Evolutionary conservation across 176 grass and related monocot species (phyloP).

Genomic region (Carex cristatella): DNA sequence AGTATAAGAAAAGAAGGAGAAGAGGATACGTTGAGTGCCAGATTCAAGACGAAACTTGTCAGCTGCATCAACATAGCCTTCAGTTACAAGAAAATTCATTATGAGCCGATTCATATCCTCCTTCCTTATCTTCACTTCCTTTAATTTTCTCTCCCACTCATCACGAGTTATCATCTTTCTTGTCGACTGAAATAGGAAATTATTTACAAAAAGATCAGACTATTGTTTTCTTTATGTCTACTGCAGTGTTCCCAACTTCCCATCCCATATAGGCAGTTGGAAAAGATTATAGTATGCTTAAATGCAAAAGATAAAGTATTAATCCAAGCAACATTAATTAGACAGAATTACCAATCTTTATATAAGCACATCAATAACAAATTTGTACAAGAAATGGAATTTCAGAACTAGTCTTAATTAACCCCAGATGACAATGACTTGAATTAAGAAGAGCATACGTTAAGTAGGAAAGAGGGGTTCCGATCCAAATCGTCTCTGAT

Average conservation of each 20-base stretch:
- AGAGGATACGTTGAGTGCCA: slow-evolving; percentile 73
- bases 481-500: not conserved
- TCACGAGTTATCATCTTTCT: slow-evolving; percentile 86
- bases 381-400: not conserved
- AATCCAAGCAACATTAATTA: not conserved
- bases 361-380: not conserved
- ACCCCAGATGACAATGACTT: not conserved
- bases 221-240: not conserved
- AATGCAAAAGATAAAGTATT: no score
- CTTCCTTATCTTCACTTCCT: slow-evolving; percentile 87
- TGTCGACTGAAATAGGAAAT: slow-evolving; percentile 37
- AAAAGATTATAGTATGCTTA: not conserved
- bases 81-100: slow-evolving; percentile 94
- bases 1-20: not conserved
- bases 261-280: not conserved
- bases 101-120: slow-evolving; percentile 91
- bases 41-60: slow-evolving; percentile 93
- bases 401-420: not conserved
- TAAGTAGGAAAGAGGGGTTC: not conserved
- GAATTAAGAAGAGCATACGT: not conserved
- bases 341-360: not conserved
- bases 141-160: slow-evolving; percentile 94
- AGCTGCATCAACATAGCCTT: slow-evolving; percentile 85
- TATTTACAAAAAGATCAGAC: not conserved
- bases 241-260: not conserved